phyloP scores from a whole-genome alignment of 176 grass and related monocot genomes.

The Musa itinerans region DNA sequence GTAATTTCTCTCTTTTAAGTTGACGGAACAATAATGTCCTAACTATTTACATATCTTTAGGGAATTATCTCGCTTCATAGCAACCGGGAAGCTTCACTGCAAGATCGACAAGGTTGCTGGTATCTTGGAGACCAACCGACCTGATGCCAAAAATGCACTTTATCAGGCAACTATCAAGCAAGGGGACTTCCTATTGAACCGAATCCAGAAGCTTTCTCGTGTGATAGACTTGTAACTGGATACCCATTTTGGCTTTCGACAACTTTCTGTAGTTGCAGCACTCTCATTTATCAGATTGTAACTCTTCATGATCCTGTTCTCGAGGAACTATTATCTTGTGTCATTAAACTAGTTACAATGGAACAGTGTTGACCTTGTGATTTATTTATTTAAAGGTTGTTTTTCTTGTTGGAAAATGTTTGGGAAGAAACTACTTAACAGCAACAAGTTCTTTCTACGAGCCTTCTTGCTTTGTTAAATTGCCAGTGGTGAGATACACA shows the following conservation, averaged over 20 bases:
- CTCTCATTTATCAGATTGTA: background rate
- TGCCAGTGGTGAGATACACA: too few relatives aligned
- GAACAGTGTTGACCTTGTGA: too few relatives aligned
- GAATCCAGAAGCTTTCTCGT: conserved; percentile 89
- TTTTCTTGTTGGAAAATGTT: too few relatives aligned
- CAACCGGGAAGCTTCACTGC: conserved; percentile 93
- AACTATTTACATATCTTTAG: conserved; percentile 15
- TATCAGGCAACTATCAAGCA: conserved; percentile 99
- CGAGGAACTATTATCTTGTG: too few relatives aligned
- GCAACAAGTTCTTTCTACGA: too few relatives aligned
- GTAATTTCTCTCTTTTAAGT: background rate
- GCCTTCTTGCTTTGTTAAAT: too few relatives aligned
- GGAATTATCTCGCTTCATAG: conserved; percentile 95
- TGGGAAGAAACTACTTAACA: too few relatives aligned
- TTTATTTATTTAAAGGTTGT: too few relatives aligned
- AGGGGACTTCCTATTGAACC: conserved; percentile 90
- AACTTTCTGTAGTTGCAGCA: background rate
- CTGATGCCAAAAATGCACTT: conserved; percentile 80
- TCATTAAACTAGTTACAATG: too few relatives aligned
- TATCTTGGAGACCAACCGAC: conserved; percentile 82
- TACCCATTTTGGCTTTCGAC: background rate
- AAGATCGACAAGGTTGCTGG: conserved; percentile 98
- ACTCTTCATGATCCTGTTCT: background rate
- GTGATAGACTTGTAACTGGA: conserved; percentile 74
- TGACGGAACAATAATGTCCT: background rate